A percentile compares a stretch with the other conserved stretches of the same genome.
Evolutionary conservation across 78 protist species (phyloP).

Genomic region (Polysphondylium violaceum): DNA sequence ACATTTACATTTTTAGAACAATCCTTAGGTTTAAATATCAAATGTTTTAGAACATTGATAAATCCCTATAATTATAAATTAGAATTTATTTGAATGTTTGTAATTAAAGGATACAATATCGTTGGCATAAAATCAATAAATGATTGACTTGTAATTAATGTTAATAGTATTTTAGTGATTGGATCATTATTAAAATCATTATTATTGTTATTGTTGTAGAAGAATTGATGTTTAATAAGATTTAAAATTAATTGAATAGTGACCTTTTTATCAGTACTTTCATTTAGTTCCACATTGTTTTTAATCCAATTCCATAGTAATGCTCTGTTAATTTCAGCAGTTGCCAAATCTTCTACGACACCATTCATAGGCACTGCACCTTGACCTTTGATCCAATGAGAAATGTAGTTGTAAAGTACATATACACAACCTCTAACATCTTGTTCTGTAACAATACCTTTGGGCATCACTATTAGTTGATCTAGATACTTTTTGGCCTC

Average conservation of each 20-base stretch:
- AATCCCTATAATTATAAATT: too few relatives aligned
- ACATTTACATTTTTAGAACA: too few relatives aligned
- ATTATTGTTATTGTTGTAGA: background rate
- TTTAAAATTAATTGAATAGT: background rate
- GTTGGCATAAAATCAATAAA: slow-evolving; percentile 73
- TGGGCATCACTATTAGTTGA: slow-evolving; percentile 8
- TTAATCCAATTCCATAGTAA: slow-evolving; percentile 68
- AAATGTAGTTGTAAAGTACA: slow-evolving; percentile 40
- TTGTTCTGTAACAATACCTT: background rate
- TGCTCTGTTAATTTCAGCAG: slow-evolving; percentile 86
- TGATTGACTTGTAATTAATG: slow-evolving; percentile 1
- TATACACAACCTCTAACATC: slow-evolving; percentile 53
- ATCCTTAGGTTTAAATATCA: too few relatives aligned
- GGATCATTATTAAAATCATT: background rate
- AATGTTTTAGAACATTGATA: too few relatives aligned
- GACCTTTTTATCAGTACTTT: background rate
- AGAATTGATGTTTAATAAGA: background rate
- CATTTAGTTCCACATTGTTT: slow-evolving; percentile 4
- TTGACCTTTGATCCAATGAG: slow-evolving; percentile 74
- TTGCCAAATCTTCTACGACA: slow-evolving; percentile 87
- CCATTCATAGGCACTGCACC: slow-evolving; percentile 81
- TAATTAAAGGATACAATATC: slow-evolving; percentile 54
- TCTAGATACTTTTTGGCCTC: background rate
- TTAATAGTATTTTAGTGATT: background rate
- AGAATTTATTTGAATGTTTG: too few relatives aligned